Base-by-base conservation (phyloP, 192 early-diverging fungal genomes). In the Entomortierella beljakovae region DNA sequence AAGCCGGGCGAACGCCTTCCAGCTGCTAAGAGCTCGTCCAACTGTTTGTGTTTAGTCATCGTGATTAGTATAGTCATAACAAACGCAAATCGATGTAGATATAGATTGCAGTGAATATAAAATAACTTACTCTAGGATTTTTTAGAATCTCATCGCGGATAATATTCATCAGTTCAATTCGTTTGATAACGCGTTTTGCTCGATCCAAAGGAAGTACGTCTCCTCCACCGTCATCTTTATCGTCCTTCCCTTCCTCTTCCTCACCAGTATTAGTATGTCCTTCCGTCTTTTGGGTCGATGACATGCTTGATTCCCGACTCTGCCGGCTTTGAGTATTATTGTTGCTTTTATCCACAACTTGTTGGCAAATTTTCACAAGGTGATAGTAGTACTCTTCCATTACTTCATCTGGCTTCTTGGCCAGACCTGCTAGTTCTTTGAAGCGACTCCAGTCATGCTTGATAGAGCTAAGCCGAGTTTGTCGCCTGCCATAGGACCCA, bases 91-190 rank as follows among this genome's bases (percentile, higher is more conserved):
- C 28, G 28, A 26, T 3, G 51, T 53, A 28, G 3, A 2, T 8
- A 53, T 22, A 50, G 4, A 50, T 18, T 43, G 10, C 42, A 43
- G 42, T 8, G 28, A 5, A 28, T 53, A 53, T 28, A 25, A 1
- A 7, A 8, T 8, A 13, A 26, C 70, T 37, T 67, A 79, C 75
- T 56, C 28, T 31, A 26, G 90, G 86, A 61, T 86, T 70, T 2
- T 81, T 69, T 23, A 94, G 53, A 40, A 93, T 83, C 18, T 87
- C 72, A 58, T 91, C 86, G 37, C 93, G 81, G 22, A 94, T 86
- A 10, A 74, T 85, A 26, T 87, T 89, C 90, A 94, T 91, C 34
- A 86, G 83, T 33, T 86, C 90, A 20, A 94, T 72, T 18, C 92
- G 83, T 56, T 92, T 93, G 6, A 93, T 53, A 6, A 92, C 65